Percentiles rank a stretch among this genome's conserved stretches.
Evolutionary conservation across 73 alveolate genomes (phyloP).

Genomic region (Paraurostyla sp.): DNA sequence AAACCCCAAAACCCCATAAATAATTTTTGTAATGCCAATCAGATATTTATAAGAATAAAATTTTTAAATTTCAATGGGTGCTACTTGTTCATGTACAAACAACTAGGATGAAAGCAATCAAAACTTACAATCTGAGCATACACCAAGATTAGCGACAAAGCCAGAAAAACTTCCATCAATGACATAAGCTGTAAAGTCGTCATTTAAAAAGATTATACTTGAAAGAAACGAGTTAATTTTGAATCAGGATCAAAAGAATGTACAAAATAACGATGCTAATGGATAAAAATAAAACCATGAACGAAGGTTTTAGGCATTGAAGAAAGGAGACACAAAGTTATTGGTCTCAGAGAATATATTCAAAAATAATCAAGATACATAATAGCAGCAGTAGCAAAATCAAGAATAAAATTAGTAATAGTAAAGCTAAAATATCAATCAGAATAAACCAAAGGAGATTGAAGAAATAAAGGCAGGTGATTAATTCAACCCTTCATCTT

Average conservation of each 20-base stretch:
- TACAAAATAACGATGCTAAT: neutral
- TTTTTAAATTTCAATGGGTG: too few relatives aligned
- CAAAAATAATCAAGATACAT: neutral
- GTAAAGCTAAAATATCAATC: neutral
- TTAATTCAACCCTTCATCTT: neutral
- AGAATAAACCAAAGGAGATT: neutral
- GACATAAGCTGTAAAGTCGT: slow-evolving; percentile 3
- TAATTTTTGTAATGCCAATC: too few relatives aligned
- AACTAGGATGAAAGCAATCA: too few relatives aligned
- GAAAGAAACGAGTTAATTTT: neutral
- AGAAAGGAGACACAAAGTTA: neutral
- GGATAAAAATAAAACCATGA: neutral
- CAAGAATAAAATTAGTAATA: neutral
- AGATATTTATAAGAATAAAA: too few relatives aligned
- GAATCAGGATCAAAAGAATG: neutral
- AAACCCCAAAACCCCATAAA: too few relatives aligned
- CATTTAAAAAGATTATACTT: neutral
- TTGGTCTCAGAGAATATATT: neutral
- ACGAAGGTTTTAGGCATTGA: neutral
- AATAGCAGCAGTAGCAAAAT: neutral
- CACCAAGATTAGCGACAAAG: neutral
- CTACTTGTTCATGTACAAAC: too few relatives aligned
- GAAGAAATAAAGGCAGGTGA: neutral
- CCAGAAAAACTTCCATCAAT: slow-evolving; percentile 33
- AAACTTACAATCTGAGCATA: too few relatives aligned